Percentiles rank a stretch among this genome's conserved stretches.
Evolutionary conservation across 495 filamentous ascomycete species (phyloP).

Genomic region (Penicillium lividum): DNA sequence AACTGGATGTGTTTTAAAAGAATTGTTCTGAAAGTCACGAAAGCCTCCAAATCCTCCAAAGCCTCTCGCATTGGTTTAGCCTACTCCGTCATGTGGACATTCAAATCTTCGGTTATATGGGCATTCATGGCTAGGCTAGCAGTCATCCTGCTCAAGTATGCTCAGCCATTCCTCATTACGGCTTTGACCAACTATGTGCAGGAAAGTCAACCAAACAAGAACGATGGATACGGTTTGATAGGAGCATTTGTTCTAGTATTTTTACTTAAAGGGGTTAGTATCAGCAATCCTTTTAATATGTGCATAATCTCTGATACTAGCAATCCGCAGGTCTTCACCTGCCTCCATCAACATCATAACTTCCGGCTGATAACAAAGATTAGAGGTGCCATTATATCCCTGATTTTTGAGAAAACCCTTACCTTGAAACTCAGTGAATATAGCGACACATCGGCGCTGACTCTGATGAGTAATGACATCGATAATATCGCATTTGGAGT

Average conservation of each 20-base stretch:
- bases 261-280: neutral
- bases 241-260: neutral
- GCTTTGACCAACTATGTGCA: neutral
- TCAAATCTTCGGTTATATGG: neutral
- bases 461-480: neutral
- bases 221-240: neutral
- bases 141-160: neutral
- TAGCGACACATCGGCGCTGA: neutral
- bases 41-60: neutral
- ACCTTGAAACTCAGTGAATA: neutral
- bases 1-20: neutral
- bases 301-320: neutral
- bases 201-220: neutral
- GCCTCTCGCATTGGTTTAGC: neutral
- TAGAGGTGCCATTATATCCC: neutral
- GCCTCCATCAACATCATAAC: neutral
- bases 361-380: neutral
- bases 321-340: neutral
- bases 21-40: neutral
- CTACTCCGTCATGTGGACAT: neutral
- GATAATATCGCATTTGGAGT: neutral
- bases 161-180: neutral
- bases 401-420: neutral
- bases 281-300: neutral
- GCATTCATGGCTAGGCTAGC: neutral